Base-by-base conservation (phyloP, 2,329 filamentous ascomycete species). In the Pseudogymnoascus sp. region DNA sequence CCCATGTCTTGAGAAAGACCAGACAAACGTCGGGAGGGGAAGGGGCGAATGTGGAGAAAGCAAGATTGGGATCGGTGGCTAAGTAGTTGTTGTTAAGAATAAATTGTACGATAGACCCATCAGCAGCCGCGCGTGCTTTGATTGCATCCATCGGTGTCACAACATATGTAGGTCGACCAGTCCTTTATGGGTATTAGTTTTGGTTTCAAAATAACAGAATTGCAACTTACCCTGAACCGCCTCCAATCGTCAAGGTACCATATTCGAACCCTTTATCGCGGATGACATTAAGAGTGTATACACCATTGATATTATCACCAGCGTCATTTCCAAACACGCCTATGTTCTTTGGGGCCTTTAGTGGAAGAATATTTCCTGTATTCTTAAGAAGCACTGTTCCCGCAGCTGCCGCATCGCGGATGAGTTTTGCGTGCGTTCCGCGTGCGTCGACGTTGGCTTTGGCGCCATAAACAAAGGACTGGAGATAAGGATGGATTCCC, bases 381-480 rank as follows among this genome's bases (percentile, higher is more conserved):
- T 86, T 85, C 75, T 89, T 89, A 23, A 89, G 77, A 21, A 89
- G 72, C 0, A 88, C 83, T 5, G 79, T 84, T n/a, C 81, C 86
- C 74, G 86, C 85, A 5, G 78, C 81, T n/a, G 82, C 86, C 60
- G 87, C 78, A 65, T 79, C 75, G 56, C 84, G 83, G 49, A 80
- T 84, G 3, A 84, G 71, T 61, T 75, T 74, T 36, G 79, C 77
- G 68, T 88, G 84, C 8, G 81, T 76, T 7, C 78, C 78, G 66
- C 85, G 82, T 2, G 82, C 83, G 64, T 88, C 77, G 62, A 88
- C 73, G 66, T 72, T 18, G 28, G n/a, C 9, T 21, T 66, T 3
- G 71, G 66, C 4, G 72, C 72, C 42, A 23, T 63, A 60, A 14
- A 60, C 14, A 43, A 60, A 43, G 12, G 38, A 31, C 18, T 60